Evolutionary conservation across 2,329 filamentous ascomycete species (phyloP).

Genomic region (Botrytis tulipae): DNA sequence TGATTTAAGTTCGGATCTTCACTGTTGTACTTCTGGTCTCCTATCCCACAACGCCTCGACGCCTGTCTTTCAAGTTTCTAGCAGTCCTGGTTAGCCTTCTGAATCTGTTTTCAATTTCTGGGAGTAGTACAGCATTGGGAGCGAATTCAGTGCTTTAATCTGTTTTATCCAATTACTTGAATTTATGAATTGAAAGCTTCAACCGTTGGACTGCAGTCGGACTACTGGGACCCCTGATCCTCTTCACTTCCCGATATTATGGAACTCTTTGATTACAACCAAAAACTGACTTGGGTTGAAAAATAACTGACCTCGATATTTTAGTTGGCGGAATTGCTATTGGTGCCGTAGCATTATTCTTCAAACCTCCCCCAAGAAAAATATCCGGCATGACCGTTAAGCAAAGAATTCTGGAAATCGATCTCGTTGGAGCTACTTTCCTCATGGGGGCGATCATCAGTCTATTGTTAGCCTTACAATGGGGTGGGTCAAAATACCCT

Average conservation of each 20-base stretch:
- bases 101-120: neutral
- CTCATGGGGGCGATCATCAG: conserved; percentile 47
- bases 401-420: conserved; percentile 47
- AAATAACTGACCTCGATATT: conserved; percentile 30
- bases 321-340: conserved; percentile 44
- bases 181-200: neutral
- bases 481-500: conserved; percentile 46
- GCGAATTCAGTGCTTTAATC: neutral
- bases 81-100: neutral
- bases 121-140: neutral
- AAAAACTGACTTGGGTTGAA: neutral
- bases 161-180: neutral
- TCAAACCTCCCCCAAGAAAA: conserved; percentile 43
- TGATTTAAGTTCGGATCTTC: neutral
- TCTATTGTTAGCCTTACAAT: conserved; percentile 49
- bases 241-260: neutral
- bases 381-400: conserved; percentile 36
- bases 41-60: neutral
- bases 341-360: conserved; percentile 44
- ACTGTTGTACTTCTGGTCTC: neutral
- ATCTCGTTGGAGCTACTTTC: conserved; percentile 46
- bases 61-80: neutral
- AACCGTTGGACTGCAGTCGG: neutral
- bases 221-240: neutral
- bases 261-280: conserved; percentile 25